phyloP scores from a whole-genome alignment of 805 yeast genomes.

The Kodamaea jinghongensis region DNA sequence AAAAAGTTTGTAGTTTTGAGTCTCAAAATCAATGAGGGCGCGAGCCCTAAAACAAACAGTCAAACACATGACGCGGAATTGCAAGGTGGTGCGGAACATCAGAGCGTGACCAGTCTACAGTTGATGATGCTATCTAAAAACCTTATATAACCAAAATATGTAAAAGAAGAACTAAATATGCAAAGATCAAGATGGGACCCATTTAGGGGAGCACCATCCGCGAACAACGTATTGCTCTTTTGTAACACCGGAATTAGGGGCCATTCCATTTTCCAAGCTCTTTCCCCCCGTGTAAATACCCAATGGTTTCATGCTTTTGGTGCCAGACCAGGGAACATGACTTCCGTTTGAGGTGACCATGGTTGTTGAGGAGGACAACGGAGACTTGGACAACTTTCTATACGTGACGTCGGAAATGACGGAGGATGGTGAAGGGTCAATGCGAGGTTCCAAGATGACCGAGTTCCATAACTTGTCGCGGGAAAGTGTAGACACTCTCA shows the following conservation, averaged over 20 bases:
- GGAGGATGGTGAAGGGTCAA: slow-evolving; percentile 28
- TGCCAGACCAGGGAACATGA: slow-evolving; percentile 12
- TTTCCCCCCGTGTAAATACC: slow-evolving; percentile 27
- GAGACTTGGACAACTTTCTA: slow-evolving; percentile 10
- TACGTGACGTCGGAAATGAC: slow-evolving; percentile 20
- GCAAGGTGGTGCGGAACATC: no score
- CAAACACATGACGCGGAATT: neutral
- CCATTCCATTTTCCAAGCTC: slow-evolving; percentile 25
- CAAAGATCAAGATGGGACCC: slow-evolving; percentile 22
- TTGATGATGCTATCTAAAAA: no score
- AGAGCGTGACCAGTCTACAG: no score
- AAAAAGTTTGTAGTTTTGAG: slow-evolving; percentile 3
- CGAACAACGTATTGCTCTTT: slow-evolving; percentile 47
- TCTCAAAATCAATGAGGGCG: neutral
- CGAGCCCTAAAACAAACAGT: slow-evolving; percentile 1
- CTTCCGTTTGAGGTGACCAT: slow-evolving; percentile 9
- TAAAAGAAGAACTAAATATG: no score
- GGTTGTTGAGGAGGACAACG: slow-evolving; percentile 16
- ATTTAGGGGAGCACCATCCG: slow-evolving; percentile 49
- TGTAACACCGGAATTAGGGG: slow-evolving; percentile 40
- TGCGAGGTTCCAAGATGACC: slow-evolving; percentile 52
- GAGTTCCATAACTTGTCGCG: slow-evolving; percentile 53
- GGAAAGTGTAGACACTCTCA: slow-evolving; percentile 39
- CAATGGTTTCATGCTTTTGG: slow-evolving; percentile 29
- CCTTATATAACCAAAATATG: no score